Conservation (phyloP, 2,329 filamentous ascomycete genomes). For the Alternaria sp. region DNA sequence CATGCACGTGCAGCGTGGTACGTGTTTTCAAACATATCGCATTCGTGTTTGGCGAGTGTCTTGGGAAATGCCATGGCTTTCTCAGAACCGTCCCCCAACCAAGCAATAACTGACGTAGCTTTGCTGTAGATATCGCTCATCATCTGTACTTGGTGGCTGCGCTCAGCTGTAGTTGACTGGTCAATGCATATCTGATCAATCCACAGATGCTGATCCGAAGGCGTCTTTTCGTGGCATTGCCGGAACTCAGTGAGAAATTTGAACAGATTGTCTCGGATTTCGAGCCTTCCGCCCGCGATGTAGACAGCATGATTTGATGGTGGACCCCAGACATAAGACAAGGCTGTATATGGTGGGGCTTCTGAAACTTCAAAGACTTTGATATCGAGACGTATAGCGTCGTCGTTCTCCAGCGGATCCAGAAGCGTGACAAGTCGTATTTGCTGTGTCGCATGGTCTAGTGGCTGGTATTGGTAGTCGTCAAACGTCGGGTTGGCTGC, state of each 20-base stretch:
- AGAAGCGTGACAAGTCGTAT: neutral
- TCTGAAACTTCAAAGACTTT: neutral
- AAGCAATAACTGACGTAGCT: neutral
- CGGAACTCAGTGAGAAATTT: neutral
- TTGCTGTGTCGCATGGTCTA: neutral
- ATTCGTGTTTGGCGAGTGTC: neutral
- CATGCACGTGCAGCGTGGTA: neutral
- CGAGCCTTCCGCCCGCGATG: neutral
- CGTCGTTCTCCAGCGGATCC: neutral
- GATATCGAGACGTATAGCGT: neutral
- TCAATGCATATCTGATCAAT: neutral
- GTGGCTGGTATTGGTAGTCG: neutral
- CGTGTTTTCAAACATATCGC: neutral
- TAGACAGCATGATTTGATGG: neutral
- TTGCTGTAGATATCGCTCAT: neutral
- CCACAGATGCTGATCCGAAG: fast-evolving
- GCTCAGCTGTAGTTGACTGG: neutral
- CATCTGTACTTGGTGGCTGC: neutral
- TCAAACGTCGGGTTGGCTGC: neutral
- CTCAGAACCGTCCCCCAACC: neutral
- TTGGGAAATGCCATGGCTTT: neutral
- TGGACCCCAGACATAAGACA: neutral
- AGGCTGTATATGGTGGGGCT: neutral
- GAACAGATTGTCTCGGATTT: neutral
- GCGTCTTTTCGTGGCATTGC: neutral